Conservation (phyloP, 129 eudicot species). For the carrot (Daucus carota) region DNA sequence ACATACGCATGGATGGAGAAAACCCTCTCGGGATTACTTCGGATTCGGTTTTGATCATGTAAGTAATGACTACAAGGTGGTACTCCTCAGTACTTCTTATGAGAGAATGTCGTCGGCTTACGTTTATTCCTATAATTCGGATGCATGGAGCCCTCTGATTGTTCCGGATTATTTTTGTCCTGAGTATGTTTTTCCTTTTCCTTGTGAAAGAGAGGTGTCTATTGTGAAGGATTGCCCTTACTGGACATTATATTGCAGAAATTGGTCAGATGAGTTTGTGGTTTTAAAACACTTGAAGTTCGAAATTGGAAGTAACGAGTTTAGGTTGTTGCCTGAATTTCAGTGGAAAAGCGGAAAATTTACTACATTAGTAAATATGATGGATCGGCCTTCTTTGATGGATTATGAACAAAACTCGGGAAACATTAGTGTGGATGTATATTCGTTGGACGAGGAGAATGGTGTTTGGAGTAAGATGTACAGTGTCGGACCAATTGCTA, state of each 20-base stretch:
- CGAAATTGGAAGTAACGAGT: background rate
- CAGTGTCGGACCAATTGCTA: background rate
- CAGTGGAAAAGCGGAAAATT: background rate
- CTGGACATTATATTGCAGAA: too few species aligned
- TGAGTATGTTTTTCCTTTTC: background rate
- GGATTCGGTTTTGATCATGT: background rate
- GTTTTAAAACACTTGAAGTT: too few species aligned
- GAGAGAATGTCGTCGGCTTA: background rate
- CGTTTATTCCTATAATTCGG: too few species aligned
- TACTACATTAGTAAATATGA: too few species aligned
- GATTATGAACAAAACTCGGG: background rate
- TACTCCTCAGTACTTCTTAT: too few species aligned
- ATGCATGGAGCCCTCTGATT: too few species aligned
- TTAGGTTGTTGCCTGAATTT: background rate
- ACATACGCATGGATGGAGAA: too few species aligned
- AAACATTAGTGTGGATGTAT: background rate
- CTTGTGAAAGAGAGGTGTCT: too few species aligned
- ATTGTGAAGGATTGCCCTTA: too few species aligned
- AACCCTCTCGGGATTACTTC: background rate
- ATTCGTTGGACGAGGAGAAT: background rate
- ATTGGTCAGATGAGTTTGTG: too few species aligned
- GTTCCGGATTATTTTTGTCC: too few species aligned
- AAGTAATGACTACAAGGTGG: background rate
- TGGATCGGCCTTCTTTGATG: background rate
- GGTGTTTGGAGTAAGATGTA: background rate